Evolutionary conservation across 208 protist genomes (phyloP).

Genomic region (Crithidia sp.): DNA sequence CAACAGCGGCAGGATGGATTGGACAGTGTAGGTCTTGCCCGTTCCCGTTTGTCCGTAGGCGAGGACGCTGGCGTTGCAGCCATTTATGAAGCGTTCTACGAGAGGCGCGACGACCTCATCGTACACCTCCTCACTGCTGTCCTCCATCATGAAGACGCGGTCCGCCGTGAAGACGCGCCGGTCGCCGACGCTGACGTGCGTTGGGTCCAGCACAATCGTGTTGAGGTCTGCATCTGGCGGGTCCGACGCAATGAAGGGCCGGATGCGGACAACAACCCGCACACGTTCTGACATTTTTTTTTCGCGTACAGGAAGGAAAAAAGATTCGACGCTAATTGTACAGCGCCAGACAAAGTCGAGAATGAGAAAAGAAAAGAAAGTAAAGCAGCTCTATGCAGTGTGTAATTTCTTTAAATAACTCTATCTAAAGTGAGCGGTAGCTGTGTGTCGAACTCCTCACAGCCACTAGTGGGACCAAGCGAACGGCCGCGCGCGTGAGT

Average conservation of each 20-base stretch:
- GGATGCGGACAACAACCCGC: constrained; percentile 83
- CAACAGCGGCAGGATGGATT: constrained; percentile 64
- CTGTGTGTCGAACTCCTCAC: no score
- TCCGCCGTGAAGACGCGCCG: constrained; percentile 89
- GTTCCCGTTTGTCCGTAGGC: constrained; percentile 95
- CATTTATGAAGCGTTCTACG: constrained; percentile 76
- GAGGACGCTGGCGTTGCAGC: constrained; percentile 93
- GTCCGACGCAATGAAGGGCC: constrained; percentile 70
- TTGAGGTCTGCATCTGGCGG: constrained; percentile 47
- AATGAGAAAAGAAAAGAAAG: not conserved
- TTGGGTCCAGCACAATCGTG: constrained; percentile 46
- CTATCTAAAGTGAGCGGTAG: no score
- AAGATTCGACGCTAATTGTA: not conserved
- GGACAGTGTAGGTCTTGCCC: constrained; percentile 96
- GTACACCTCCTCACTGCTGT: constrained; percentile 79
- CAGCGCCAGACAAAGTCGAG: not conserved
- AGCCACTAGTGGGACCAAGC: no score
- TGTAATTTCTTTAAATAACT: no score
- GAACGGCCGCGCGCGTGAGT: no score
- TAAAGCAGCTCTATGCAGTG: no score
- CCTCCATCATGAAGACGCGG: constrained; percentile 75
- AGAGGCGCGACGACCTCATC: constrained; percentile 68
- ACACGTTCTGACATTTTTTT: constrained; percentile 62
- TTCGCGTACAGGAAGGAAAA: not conserved
- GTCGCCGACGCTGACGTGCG: constrained; percentile 79